Evolutionary conservation across 805 yeast genomes (phyloP), one percentile per base, ranked within the genome.

Genomic region (Metschnikowia rubicola): DNA sequence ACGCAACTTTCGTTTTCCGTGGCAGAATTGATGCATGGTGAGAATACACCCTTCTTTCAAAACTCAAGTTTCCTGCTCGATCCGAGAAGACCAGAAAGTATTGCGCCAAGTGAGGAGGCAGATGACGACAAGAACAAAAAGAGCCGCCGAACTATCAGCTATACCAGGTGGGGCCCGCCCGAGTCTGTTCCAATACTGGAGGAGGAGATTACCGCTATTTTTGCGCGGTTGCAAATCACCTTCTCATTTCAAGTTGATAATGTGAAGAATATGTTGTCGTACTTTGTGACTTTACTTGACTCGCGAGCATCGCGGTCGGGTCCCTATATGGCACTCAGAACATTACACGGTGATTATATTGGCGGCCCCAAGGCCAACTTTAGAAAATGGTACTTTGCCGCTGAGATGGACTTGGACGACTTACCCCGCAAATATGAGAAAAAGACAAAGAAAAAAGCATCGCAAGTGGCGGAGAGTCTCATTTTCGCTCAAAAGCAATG

Each of bases 331-430:
- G 88, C 91, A 0, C 70, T 86, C 37, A 66, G 69, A 43, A 71
- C 86, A 0, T 56, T 86, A 9, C 91, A 86, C 62, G 83, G 84
- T 1, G 92, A 86, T 60, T 86, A 84, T 58, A 81, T 86, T 58
- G 88, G 89, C 3, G 94, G 92, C 0, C 57, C 73, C 3, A 78
- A 81, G 54, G 71, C 92, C 1, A 86, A 86, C 58, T 86, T 79
- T 60, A 74, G 77, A 49, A 85, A 81, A 55, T 86, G 94, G 94
- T 85, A 83, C 57, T 83, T 86, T 66, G 88, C 89, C 1, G 79
- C 88, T 3, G 80, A 78, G 50, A 70, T 85, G 68, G 90, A 86
- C 65, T 62, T 78, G 32, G 61, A 52, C 37, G 37, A 37, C 43
- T 53, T 32, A 35, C 52, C 35, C 28, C 73, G 12, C 54, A 75